A percentile compares a stretch with the other conserved stretches of the same genome.
These are phyloP conservation scores for Cercophora newfieldiana DNA, from an alignment of 495 filamentous ascomycete genomes.

Conservation along the genomic window DNA sequence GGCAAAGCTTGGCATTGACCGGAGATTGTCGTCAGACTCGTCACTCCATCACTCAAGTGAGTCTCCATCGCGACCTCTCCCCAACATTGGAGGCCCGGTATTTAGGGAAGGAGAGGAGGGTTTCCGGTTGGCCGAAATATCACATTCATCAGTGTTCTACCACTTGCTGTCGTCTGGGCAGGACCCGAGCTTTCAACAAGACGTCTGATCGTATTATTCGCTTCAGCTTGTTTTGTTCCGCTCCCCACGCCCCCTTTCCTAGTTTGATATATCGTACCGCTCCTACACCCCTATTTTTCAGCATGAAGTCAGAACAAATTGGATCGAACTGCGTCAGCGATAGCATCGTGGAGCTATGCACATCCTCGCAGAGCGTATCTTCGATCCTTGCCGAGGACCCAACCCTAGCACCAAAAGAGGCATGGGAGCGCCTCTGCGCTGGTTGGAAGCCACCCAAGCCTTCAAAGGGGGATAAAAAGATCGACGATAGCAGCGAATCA, in stretches of 20 bases:
- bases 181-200: too few species aligned
- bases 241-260: too few species aligned
- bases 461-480: neutral
- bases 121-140: neutral
- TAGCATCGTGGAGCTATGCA: slow-evolving; percentile 45
- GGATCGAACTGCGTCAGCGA: slow-evolving; percentile 22
- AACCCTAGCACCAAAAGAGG: slow-evolving; percentile 49
- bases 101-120: too few species aligned
- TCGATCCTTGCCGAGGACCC: slow-evolving; percentile 57
- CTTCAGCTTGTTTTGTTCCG: too few species aligned
- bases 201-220: too few species aligned
- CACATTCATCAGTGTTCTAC: too few species aligned
- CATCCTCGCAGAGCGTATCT: slow-evolving; percentile 52
- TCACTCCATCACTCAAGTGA: neutral
- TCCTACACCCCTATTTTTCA: neutral
- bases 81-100: too few species aligned
- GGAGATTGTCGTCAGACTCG: neutral
- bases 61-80: neutral
- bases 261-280: too few species aligned
- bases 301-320: slow-evolving; percentile 16
- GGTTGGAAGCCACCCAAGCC: slow-evolving; percentile 25
- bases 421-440: slow-evolving; percentile 57
- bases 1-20: slow-evolving; percentile 18
- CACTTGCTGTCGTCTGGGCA: too few species aligned
- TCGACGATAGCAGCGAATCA: neutral